These are phyloP conservation scores for Athelia psychrophila DNA, from an alignment of 1,284 basidiomycete genomes.

Conservation along the genomic window DNA sequence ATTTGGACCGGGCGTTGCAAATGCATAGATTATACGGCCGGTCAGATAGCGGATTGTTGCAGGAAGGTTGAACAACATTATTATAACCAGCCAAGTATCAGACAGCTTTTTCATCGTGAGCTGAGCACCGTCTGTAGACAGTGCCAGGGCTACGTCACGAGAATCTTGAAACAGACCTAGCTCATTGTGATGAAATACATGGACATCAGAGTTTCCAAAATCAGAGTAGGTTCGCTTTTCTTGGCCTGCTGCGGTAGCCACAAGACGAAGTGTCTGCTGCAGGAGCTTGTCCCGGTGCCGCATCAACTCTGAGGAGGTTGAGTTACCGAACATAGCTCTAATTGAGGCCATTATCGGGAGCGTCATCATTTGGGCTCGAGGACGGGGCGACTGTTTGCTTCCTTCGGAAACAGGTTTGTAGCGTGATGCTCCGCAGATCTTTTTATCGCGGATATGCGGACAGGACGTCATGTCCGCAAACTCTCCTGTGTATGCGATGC, in stretches of 20 bases:
- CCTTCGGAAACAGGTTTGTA: no score
- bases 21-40: not conserved
- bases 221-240: not conserved
- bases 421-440: not conserved
- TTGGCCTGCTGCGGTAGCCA: not conserved
- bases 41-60: not conserved
- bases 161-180: not conserved
- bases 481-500: constrained; percentile 1
- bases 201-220: not conserved
- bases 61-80: constrained; percentile 1
- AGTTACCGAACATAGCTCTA: not conserved
- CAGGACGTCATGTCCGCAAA: not conserved
- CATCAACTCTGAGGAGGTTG: not conserved
- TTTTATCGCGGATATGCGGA: not conserved
- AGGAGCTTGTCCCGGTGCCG: not conserved
- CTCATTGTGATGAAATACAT: not conserved
- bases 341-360: not conserved
- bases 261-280: not conserved
- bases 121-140: constrained; percentile 5
- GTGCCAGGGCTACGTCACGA: not conserved
- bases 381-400: not conserved
- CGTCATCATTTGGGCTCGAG: not conserved
- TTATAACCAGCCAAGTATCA: not conserved
- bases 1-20: not conserved
- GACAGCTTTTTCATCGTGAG: constrained; percentile 3